These are phyloP conservation scores for Colletotrichum tropicale DNA, from an alignment of 2,329 filamentous ascomycete genomes.

Conservation along the genomic window DNA sequence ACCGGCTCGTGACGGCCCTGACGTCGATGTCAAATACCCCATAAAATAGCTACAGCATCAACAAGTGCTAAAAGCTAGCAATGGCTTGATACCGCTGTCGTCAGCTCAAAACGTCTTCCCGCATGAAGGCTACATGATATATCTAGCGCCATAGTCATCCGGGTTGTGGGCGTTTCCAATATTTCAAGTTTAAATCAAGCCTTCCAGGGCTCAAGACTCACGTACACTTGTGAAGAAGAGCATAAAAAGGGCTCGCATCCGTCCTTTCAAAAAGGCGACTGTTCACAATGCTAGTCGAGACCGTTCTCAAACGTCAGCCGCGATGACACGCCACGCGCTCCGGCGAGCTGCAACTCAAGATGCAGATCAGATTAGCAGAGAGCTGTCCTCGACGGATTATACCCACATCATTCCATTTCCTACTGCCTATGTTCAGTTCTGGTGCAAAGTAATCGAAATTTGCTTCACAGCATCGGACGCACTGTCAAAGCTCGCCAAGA, in stretches of 20 bases:
- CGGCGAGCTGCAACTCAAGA: background rate
- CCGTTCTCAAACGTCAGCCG: background rate
- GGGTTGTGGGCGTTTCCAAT: background rate
- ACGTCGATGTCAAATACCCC: background rate
- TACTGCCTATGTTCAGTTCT: background rate
- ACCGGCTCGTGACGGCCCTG: background rate
- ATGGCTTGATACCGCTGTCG: background rate
- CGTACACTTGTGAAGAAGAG: fast-evolving
- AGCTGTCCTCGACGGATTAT: background rate
- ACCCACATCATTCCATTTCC: background rate
- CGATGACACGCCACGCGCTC: background rate
- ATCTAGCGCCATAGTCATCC: background rate
- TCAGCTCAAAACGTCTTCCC: background rate
- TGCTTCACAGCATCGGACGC: background rate
- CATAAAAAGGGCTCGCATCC: background rate
- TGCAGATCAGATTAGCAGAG: background rate
- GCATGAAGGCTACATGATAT: background rate
- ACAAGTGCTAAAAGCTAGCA: background rate
- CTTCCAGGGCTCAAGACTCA: fast-evolving
- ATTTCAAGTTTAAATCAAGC: background rate
- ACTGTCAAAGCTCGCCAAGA: background rate
- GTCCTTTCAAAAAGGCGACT: fast-evolving
- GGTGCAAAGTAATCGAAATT: background rate
- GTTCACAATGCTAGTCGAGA: background rate
- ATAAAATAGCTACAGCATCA: background rate